These are phyloP conservation scores for Hypomontagnella monticulosa DNA, from an alignment of 495 filamentous ascomycete species.

Conservation along the genomic window DNA sequence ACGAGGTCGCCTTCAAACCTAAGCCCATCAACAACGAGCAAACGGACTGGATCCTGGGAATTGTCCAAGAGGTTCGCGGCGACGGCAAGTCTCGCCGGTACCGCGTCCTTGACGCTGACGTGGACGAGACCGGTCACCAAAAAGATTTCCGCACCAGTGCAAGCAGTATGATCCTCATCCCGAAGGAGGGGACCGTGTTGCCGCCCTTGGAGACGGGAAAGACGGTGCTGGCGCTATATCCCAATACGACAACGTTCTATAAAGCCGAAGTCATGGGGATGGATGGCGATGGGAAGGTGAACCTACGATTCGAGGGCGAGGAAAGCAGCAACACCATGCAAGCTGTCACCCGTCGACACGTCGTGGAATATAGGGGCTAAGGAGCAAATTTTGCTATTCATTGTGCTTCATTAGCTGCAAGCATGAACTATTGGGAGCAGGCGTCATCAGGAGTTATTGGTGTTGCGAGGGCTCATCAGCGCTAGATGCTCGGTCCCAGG, in stretches of 20 bases:
- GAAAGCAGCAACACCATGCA: conserved; percentile 82
- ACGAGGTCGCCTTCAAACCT: conserved; percentile 88
- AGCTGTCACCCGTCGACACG: conserved; percentile 80
- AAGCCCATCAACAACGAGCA: conserved; percentile 73
- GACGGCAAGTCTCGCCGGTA: conserved; percentile 91
- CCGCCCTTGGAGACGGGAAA: conserved; percentile 80
- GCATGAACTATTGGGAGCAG: neutral
- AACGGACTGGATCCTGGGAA: conserved; percentile 90
- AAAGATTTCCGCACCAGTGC: conserved; percentile 83
- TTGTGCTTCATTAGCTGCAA: neutral
- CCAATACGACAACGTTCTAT: conserved; percentile 96
- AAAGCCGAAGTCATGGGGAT: conserved; percentile 89
- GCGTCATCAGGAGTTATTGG: conserved; percentile 19
- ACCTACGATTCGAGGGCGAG: conserved; percentile 85
- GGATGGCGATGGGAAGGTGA: conserved; percentile 61
- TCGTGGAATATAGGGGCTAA: conserved; percentile 71
- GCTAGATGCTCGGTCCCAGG: neutral
- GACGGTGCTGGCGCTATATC: conserved; percentile 83
- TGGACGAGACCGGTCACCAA: conserved; percentile 78
- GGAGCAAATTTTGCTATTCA: conserved; percentile 48
- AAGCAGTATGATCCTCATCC: conserved; percentile 82
- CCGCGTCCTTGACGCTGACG: conserved; percentile 93
- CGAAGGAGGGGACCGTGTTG: conserved; percentile 66
- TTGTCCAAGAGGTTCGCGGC: conserved; percentile 82
- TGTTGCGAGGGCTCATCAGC: neutral